These are phyloP conservation scores for Nemania abortiva DNA, from an alignment of 2,329 filamentous ascomycete genomes.

Conservation along the genomic window DNA sequence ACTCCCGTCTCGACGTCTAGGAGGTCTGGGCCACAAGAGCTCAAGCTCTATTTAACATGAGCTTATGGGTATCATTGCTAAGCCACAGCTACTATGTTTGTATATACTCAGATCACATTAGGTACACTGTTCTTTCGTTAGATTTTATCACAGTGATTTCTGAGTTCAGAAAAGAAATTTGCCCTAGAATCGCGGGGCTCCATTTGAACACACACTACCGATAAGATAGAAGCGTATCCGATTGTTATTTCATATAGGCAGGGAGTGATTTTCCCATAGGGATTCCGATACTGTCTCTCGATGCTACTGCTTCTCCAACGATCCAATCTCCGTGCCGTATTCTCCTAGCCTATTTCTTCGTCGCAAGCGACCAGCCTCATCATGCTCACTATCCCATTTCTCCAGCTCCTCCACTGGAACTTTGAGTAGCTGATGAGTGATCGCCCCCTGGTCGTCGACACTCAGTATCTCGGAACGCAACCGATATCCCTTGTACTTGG, in stretches of 20 bases:
- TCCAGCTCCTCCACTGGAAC: conserved; percentile 63
- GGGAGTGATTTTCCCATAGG: not conserved
- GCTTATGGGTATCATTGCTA: too few species aligned
- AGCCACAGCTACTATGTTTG: too few species aligned
- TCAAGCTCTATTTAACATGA: too few species aligned
- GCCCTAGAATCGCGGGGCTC: too few species aligned
- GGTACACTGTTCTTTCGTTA: too few species aligned
- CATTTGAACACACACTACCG: too few species aligned
- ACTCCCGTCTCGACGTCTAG: too few species aligned
- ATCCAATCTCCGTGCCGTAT: conserved; percentile 7
- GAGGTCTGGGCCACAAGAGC: too few species aligned
- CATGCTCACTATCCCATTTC: conserved; percentile 70
- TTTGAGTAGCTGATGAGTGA: conserved; percentile 63
- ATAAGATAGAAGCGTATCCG: not conserved
- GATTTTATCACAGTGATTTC: too few species aligned
- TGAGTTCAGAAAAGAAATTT: too few species aligned
- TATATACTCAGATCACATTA: too few species aligned
- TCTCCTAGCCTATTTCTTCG: conserved; percentile 18
- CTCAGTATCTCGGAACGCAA: conserved; percentile 67
- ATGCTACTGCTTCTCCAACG: conserved; percentile 14
- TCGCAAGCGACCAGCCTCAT: conserved; percentile 58
- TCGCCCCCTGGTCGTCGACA: conserved; percentile 60
- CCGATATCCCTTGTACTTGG: conserved; percentile 64
- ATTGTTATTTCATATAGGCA: not conserved
- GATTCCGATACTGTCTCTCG: not conserved